Conservation (phyloP, 495 filamentous ascomycete genomes). For the Penicillium tannophilum region DNA sequence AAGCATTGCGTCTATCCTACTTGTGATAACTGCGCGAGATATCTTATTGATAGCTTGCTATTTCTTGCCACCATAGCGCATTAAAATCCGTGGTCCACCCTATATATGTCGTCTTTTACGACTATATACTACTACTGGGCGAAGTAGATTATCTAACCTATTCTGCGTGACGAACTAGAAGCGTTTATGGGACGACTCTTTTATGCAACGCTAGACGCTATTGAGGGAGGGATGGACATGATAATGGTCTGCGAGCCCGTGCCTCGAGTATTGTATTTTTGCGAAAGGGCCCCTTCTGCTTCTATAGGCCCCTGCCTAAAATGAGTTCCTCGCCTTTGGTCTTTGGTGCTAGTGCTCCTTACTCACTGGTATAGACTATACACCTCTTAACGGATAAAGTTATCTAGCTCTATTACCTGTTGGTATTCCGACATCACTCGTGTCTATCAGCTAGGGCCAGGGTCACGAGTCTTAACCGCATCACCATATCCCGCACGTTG, state of each 20-base stretch:
- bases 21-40: neutral
- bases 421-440: neutral
- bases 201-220: neutral
- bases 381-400: no score
- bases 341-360: neutral
- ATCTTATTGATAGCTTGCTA: constrained; percentile 5
- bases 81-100: neutral
- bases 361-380: no score
- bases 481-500: constrained; percentile 4
- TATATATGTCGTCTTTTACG: neutral
- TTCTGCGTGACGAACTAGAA: neutral
- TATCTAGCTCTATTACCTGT: neutral
- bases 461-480: neutral
- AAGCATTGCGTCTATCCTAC: neutral
- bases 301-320: constrained; percentile 4
- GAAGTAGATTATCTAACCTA: neutral
- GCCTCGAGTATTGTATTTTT: constrained; percentile 3
- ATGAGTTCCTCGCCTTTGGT: constrained; percentile 7
- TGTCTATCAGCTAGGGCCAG: constrained; percentile 1
- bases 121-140: constrained; percentile 1
- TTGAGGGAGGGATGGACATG: neutral
- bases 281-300: neutral
- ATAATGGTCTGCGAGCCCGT: neutral
- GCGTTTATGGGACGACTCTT: neutral
- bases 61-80: neutral